phyloP scores from a whole-genome alignment of 1,139 yeast genomes.

The Candida glucosophila region DNA sequence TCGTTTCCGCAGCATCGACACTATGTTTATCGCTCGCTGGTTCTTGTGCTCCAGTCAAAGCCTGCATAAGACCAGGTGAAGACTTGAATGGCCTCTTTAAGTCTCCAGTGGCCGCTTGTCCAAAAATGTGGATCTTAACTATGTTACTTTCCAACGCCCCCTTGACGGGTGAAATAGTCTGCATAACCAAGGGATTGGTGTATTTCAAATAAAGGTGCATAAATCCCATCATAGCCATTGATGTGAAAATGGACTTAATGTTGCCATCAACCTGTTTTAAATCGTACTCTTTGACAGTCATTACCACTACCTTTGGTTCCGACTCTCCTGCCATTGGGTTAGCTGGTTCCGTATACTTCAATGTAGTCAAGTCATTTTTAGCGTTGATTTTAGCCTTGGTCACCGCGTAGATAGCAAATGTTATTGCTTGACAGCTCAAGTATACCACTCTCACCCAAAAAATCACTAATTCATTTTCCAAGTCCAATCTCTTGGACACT shows the following conservation, averaged over 20 bases:
- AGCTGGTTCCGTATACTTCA: conserved; percentile 86
- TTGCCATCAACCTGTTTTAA: conserved; percentile 73
- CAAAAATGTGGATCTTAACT: conserved; percentile 85
- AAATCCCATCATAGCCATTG: conserved; percentile 96
- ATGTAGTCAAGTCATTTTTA: conserved; percentile 85
- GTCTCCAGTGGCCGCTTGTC: conserved; percentile 79
- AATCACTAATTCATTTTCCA: conserved; percentile 74
- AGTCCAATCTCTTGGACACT: conserved; percentile 79
- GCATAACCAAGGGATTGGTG: conserved; percentile 96
- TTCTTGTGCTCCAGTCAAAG: conserved; percentile 49
- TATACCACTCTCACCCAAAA: conserved; percentile 74
- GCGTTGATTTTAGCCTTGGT: conserved; percentile 53
- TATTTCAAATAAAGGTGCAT: conserved; percentile 98
- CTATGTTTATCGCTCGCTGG: conserved; percentile 79
- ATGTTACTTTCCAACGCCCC: conserved; percentile 85
- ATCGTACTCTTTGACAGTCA: conserved; percentile 94
- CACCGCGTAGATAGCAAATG: conserved; percentile 59
- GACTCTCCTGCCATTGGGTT: conserved; percentile 70
- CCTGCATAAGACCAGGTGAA: conserved; percentile 68
- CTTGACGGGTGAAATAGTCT: conserved; percentile 84
- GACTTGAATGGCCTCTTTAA: conserved; percentile 96
- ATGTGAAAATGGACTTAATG: conserved; percentile 77
- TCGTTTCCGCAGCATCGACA: conserved; percentile 74
- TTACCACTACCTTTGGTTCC: conserved; percentile 67
- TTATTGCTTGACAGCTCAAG: conserved; percentile 54